Conservation (phyloP, 2,329 filamentous ascomycete genomes). For the Aureobasidium vineae region DNA sequence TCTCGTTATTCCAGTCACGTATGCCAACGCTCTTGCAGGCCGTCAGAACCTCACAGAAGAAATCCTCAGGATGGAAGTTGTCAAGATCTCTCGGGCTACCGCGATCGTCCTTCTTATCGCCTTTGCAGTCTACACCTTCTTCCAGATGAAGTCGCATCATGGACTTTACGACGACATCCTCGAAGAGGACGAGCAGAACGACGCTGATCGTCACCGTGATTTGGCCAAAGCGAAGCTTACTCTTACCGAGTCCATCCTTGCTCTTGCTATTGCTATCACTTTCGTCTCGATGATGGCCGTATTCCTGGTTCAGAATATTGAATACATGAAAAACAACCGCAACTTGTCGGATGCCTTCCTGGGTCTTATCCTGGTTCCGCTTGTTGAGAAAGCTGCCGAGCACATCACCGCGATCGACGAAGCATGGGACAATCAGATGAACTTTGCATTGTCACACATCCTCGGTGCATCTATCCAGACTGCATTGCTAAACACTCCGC, state of each 20-base stretch:
- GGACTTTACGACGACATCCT: constrained; percentile 75
- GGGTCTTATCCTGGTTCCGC: constrained; percentile 72
- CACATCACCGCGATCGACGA: constrained; percentile 82
- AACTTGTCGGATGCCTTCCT: constrained; percentile 58
- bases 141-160: constrained; percentile 73
- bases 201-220: constrained; percentile 63
- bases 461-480: constrained; percentile 87
- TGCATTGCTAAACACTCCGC: constrained; percentile 79
- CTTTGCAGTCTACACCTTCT: constrained; percentile 63
- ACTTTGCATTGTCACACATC: constrained; percentile 80
- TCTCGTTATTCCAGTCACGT: constrained; percentile 52
- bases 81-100: constrained; percentile 68
- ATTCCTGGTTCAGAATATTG: constrained; percentile 72
- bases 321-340: constrained; percentile 53
- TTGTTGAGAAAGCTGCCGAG: constrained; percentile 83
- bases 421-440: constrained; percentile 74
- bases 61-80: constrained; percentile 51
- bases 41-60: constrained; percentile 31
- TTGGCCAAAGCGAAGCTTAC: constrained; percentile 66
- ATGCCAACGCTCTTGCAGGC: constrained; percentile 47
- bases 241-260: constrained; percentile 67
- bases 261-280: constrained; percentile 62
- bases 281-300: constrained; percentile 73
- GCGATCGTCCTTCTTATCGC: constrained; percentile 69
- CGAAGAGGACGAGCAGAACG: constrained; percentile 65